These are phyloP conservation scores for Yarrowia deformans DNA, from an alignment of 805 yeast species.

Conservation along the genomic window DNA sequence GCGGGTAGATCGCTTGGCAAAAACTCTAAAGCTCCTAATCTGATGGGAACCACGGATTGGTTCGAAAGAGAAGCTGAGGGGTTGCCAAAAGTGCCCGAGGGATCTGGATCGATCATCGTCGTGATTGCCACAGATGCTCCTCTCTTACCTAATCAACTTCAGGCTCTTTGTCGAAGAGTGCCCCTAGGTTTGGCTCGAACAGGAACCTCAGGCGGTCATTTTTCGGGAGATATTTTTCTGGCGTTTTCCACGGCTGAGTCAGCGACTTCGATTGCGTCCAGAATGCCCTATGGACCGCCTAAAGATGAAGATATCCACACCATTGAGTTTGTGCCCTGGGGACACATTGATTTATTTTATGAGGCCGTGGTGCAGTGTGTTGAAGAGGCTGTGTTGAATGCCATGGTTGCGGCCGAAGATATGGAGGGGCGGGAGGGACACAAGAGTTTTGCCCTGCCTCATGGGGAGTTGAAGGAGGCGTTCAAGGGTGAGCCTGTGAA, in stretches of 20 bases:
- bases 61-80: constrained; percentile 27
- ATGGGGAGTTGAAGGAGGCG: constrained; percentile 1
- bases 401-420: constrained; percentile 9
- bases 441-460: constrained; percentile 18
- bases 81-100: constrained; percentile 11
- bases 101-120: constrained; percentile 11
- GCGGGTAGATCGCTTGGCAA: not conserved
- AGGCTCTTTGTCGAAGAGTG: constrained; percentile 11
- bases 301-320: not conserved
- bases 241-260: constrained; percentile 16
- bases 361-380: constrained; percentile 22
- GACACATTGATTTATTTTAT: constrained; percentile 18
- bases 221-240: constrained; percentile 15
- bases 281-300: constrained; percentile 23
- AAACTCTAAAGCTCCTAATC: constrained; percentile 16
- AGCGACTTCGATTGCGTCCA: not conserved
- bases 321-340: constrained; percentile 19
- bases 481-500: not conserved
- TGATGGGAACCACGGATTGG: constrained; percentile 32
- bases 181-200: constrained; percentile 33
- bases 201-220: constrained; percentile 24
- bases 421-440: constrained; percentile 29
- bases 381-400: constrained; percentile 26
- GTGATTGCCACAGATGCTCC: constrained; percentile 28
- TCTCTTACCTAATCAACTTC: constrained; percentile 2